These are phyloP conservation scores for Carnegiea gigantea DNA, from an alignment of 179 eudicot species.

Conservation along the genomic window DNA sequence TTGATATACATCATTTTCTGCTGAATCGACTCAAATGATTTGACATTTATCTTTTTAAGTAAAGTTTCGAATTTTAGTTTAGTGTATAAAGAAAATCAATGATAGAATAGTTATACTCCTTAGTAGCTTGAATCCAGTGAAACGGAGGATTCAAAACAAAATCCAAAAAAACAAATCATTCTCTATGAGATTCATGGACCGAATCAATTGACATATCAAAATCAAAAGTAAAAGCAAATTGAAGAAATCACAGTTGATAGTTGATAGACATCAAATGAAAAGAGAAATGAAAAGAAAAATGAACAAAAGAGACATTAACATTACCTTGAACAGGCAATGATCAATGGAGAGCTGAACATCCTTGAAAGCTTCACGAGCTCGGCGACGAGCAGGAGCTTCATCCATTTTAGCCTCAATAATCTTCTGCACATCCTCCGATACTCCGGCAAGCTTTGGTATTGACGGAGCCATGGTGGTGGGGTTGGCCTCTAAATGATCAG, in stretches of 20 bases:
- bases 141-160: no score
- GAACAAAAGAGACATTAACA: not conserved
- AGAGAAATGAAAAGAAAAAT: not conserved
- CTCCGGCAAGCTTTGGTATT: constrained; percentile 34
- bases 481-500: no score
- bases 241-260: not conserved
- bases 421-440: constrained; percentile 51
- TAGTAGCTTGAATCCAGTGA: no score
- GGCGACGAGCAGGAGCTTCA: constrained; percentile 66
- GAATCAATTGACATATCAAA: not conserved
- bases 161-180: no score
- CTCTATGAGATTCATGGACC: no score
- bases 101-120: no score
- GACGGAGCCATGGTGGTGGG: constrained; percentile 16
- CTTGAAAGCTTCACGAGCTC: constrained; percentile 92
- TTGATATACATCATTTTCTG: no score
- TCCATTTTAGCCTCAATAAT: constrained; percentile 73
- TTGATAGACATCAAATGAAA: no score
- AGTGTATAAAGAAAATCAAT: no score
- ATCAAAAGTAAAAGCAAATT: not conserved
- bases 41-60: no score
- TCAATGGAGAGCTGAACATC: constrained; percentile 74
- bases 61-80: no score
- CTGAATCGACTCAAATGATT: no score
- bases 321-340: constrained; percentile 78